phyloP scores from a whole-genome alignment of 148 eudicot genomes.

The Agrostemma githago region DNA sequence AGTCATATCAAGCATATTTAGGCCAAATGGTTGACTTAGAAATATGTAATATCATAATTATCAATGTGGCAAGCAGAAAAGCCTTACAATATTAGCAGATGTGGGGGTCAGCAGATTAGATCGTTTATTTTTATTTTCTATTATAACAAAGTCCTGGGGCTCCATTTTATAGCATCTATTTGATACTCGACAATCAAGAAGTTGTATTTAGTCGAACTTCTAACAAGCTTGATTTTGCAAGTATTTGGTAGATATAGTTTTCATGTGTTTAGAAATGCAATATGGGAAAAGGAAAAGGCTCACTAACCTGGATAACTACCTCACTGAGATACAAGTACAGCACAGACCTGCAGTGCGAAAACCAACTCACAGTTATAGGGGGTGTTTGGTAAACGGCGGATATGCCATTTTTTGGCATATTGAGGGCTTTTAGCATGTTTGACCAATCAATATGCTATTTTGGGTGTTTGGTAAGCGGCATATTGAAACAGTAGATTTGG shows the following conservation, averaged over 20 bases:
- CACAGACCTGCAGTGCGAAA: slow-evolving; percentile 59
- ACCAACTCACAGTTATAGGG: slow-evolving; percentile 2
- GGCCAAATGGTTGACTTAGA: neutral
- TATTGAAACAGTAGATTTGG: too few species aligned
- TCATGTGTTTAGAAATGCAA: neutral
- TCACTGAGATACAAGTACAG: slow-evolving; percentile 70
- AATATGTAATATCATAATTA: neutral
- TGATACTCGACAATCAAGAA: neutral
- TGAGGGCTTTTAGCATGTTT: too few species aligned
- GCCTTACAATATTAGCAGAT: neutral
- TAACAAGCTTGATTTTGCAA: neutral
- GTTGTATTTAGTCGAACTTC: neutral
- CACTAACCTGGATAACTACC: slow-evolving; percentile 63
- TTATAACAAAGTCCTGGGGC: neutral
- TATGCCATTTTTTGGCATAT: too few species aligned
- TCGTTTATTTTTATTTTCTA: neutral
- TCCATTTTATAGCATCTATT: neutral
- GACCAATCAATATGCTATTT: too few species aligned
- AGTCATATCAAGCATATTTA: neutral
- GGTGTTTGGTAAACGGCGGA: too few species aligned
- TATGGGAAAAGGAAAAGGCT: slow-evolving; percentile 17
- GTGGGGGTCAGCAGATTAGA: neutral
- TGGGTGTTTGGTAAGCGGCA: too few species aligned
- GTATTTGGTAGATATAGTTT: neutral
- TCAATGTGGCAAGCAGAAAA: neutral